These are phyloP conservation scores for Delonix regia DNA, from an alignment of 306 rosid genomes.

Conservation along the genomic window DNA sequence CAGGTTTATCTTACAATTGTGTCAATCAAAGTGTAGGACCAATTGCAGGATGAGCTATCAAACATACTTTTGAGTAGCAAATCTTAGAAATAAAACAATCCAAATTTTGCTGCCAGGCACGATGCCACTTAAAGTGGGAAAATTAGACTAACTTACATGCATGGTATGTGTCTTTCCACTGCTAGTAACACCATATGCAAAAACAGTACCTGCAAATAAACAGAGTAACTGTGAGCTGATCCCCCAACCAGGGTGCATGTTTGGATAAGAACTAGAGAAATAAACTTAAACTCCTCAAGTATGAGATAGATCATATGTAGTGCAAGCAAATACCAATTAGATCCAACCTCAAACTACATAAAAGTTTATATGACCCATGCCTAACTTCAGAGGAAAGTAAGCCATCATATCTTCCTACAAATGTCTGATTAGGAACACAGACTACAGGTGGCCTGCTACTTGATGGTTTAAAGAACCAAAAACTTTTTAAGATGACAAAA, in stretches of 20 bases:
- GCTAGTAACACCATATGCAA: conserved; percentile 92
- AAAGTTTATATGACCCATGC: neutral
- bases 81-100: conserved; percentile 11
- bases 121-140: conserved; percentile 5
- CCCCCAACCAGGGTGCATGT: neutral
- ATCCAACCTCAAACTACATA: conserved; percentile 9
- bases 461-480: neutral
- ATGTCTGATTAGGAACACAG: conserved; percentile 14
- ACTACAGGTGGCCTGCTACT: conserved; percentile 4
- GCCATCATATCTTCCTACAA: neutral
- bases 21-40: conserved; percentile 10
- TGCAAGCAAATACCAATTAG: conserved; percentile 10
- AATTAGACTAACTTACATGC: conserved; percentile 66
- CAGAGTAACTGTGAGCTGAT: conserved; percentile 30
- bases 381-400: neutral
- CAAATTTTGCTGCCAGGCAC: neutral
- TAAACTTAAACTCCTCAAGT: neutral
- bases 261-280: neutral
- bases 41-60: neutral
- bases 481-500: conserved; percentile 2
- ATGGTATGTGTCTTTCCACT: conserved; percentile 95
- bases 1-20: neutral
- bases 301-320: neutral
- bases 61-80: conserved; percentile 6
- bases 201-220: conserved; percentile 76